A percentile compares a stretch with the other conserved stretches of the same genome.
Conservation (phyloP, 306 rosid genomes). For the Cajanus cajan region DNA sequence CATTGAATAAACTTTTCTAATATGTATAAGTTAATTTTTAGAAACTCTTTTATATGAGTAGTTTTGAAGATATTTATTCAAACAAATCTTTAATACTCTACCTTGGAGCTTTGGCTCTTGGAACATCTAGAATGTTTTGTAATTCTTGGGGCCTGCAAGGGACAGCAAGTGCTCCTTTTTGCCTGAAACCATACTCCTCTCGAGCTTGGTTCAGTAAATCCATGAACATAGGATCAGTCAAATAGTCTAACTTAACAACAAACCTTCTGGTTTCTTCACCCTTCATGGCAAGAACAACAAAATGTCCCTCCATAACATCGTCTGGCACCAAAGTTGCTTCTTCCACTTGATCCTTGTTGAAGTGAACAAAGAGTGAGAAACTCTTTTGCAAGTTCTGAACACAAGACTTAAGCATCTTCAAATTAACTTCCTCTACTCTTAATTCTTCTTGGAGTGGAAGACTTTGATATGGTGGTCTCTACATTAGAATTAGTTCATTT, state of each 20-base stretch:
- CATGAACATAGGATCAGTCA: conserved; percentile 53
- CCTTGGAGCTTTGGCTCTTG: neutral
- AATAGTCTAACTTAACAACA: conserved; percentile 42
- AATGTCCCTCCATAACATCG: conserved; percentile 52
- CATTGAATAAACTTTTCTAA: too few relatives aligned
- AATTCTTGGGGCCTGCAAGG: conserved; percentile 32
- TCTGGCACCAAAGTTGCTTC: conserved; percentile 31
- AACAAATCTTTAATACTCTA: too few relatives aligned
- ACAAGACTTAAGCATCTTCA: conserved; percentile 29
- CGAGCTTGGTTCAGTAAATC: conserved; percentile 49
- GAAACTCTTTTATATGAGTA: too few relatives aligned
- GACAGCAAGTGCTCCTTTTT: conserved; percentile 25
- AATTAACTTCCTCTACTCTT: neutral
- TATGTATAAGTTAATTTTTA: too few relatives aligned
- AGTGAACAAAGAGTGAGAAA: conserved; percentile 22
- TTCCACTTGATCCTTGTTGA: conserved; percentile 16
- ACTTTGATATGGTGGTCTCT: neutral
- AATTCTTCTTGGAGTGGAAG: too few relatives aligned
- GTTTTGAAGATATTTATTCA: too few relatives aligned
- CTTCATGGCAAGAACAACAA: conserved; percentile 49
- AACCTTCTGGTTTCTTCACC: conserved; percentile 53
- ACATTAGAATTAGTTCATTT: neutral
- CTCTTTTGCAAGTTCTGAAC: conserved; percentile 38
- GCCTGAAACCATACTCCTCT: conserved; percentile 49
- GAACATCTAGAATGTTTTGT: conserved; percentile 22